Evolutionary conservation across 768 basidiomycete species (phyloP).

Genomic region (Dictyophora rubrovolvata): DNA sequence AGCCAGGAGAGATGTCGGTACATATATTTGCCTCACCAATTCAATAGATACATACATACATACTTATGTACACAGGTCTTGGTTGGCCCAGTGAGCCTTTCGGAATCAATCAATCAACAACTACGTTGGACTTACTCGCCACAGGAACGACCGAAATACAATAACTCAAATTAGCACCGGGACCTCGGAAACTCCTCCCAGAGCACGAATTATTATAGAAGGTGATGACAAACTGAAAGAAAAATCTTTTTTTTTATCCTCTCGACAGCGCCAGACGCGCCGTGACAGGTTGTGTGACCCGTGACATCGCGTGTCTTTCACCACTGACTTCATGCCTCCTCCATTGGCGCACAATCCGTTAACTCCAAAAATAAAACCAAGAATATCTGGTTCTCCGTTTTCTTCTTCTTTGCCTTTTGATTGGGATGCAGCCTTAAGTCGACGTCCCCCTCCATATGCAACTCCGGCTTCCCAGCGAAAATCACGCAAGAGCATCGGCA

Average conservation of each 20-base stretch:
- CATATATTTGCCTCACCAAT: background rate
- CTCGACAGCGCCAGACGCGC: background rate
- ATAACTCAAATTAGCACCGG: background rate
- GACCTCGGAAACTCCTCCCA: background rate
- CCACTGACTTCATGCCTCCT: background rate
- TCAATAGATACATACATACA: background rate
- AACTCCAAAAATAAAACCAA: slow-evolving; percentile 2
- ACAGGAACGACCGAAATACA: background rate
- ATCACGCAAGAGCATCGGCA: slow-evolving; percentile 25
- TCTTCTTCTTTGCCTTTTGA: slow-evolving; percentile 75
- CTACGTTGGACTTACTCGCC: background rate
- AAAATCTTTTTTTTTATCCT: background rate
- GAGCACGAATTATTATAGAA: background rate
- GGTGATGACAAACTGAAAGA: background rate
- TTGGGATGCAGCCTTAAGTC: slow-evolving; percentile 74
- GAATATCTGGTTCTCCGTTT: slow-evolving; percentile 26
- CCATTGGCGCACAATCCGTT: background rate
- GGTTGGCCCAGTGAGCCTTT: background rate
- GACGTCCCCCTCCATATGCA: slow-evolving; percentile 61
- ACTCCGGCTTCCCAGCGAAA: slow-evolving; percentile 34
- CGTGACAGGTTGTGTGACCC: background rate
- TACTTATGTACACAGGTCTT: no score
- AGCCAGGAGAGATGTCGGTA: background rate
- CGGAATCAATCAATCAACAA: background rate
- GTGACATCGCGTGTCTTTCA: slow-evolving; percentile 1